Conservation (phyloP, 1,284 basidiomycete species). For the Apiotrichum sp. region DNA sequence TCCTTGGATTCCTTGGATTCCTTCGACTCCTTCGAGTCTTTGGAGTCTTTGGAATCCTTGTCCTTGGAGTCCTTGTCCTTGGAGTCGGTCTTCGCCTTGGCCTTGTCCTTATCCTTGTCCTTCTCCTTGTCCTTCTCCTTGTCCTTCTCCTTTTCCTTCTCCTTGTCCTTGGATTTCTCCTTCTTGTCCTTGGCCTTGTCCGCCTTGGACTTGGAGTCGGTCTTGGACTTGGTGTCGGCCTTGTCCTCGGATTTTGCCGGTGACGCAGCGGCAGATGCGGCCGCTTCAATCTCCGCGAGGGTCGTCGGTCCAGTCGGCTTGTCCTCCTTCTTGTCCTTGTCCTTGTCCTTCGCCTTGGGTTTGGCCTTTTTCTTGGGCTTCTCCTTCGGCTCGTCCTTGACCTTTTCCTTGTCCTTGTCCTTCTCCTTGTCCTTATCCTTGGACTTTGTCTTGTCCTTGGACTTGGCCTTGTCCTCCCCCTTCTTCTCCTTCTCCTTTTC, state of each 20-base stretch:
- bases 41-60: neutral
- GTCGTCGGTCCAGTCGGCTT: too few species aligned
- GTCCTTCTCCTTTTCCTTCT: neutral
- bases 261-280: too few species aligned
- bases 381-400: too few species aligned
- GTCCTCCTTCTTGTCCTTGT: too few species aligned
- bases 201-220: too few species aligned
- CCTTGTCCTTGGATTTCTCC: neutral
- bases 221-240: neutral
- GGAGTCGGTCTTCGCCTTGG: too few species aligned
- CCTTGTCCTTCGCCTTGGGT: too few species aligned
- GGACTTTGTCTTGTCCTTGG: constrained; percentile 23
- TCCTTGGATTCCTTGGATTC: constrained; percentile 7
- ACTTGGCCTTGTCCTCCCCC: constrained; percentile 6
- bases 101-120: neutral
- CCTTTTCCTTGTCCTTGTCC: too few species aligned
- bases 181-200: neutral
- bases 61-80: neutral
- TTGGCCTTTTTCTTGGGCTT: too few species aligned
- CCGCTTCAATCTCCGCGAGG: too few species aligned
- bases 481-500: constrained; percentile 4
- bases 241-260: neutral
- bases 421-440: constrained; percentile 9
- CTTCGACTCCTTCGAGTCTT: constrained; percentile 6
- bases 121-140: neutral